Conservation (phyloP, 805 yeast species). For the Metschnikowia drakensbergensis region DNA sequence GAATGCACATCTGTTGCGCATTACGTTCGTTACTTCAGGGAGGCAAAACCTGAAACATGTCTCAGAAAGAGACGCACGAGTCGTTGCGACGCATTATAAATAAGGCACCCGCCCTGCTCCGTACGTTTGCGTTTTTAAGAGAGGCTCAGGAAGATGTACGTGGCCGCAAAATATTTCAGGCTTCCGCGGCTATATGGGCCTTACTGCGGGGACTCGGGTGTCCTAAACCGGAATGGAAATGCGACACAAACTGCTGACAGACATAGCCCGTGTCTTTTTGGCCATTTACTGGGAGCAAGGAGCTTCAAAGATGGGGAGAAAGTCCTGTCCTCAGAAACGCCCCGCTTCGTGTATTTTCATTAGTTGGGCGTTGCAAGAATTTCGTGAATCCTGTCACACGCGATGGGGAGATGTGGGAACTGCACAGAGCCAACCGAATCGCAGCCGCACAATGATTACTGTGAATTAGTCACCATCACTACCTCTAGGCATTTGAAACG, state of each 20-base stretch:
- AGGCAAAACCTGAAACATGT: background rate
- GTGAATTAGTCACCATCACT: background rate
- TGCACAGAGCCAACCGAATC: background rate
- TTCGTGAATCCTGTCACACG: background rate
- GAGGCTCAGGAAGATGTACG: background rate
- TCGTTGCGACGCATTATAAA: background rate
- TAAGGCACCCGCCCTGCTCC: too few relatives aligned
- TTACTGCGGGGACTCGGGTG: background rate
- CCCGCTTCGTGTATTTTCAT: too few relatives aligned
- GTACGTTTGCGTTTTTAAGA: background rate
- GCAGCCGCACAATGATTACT: constrained; percentile 1
- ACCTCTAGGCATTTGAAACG: background rate
- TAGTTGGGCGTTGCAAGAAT: too few relatives aligned
- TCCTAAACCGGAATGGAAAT: background rate
- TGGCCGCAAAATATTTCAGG: background rate
- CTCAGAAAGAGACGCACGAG: background rate
- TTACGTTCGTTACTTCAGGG: background rate
- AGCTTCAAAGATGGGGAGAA: too few relatives aligned
- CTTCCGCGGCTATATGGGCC: background rate
- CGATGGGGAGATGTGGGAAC: background rate
- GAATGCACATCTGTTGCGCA: background rate
- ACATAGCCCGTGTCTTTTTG: background rate
- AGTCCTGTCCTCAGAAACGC: too few relatives aligned
- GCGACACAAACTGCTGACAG: background rate
- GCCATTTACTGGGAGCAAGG: too few relatives aligned